Evolutionary conservation across 129 eudicot species (phyloP).

Genomic region (Ambrosia trifida): DNA sequence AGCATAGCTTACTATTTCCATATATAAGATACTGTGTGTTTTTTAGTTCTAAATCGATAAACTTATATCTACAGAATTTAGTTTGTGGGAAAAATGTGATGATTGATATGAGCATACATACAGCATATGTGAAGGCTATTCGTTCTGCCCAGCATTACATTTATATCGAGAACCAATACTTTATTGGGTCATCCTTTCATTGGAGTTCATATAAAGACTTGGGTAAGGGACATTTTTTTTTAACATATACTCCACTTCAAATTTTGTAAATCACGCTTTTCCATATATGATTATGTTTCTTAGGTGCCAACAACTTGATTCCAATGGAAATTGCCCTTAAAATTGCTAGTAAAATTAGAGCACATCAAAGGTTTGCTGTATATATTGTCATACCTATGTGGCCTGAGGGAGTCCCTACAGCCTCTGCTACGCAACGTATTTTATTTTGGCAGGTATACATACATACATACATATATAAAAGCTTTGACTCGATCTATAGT

Average conservation of each 20-base stretch:
- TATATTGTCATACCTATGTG: constrained; percentile 92
- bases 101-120: constrained; percentile 92
- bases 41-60: not conserved
- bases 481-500: not conserved
- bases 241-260: not conserved
- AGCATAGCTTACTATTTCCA: not conserved
- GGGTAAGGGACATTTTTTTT: constrained; percentile 41
- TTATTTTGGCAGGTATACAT: constrained; percentile 77
- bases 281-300: constrained; percentile 19
- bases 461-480: not conserved
- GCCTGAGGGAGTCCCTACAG: constrained; percentile 95
- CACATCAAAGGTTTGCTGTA: constrained; percentile 84
- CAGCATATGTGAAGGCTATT: constrained; percentile 83
- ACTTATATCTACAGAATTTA: constrained; percentile 54
- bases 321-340: constrained; percentile 91
- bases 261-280: constrained; percentile 12
- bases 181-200: constrained; percentile 83
- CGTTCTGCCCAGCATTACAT: constrained; percentile 89
- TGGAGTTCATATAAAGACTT: constrained; percentile 67
- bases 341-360: constrained; percentile 72
- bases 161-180: constrained; percentile 85
- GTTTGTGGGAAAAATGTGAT: constrained; percentile 85
- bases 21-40: not conserved
- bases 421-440: constrained; percentile 77
- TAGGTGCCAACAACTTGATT: constrained; percentile 91